Conservation (phyloP, 208 protist species). For the Wallacemonas collosoma region DNA sequence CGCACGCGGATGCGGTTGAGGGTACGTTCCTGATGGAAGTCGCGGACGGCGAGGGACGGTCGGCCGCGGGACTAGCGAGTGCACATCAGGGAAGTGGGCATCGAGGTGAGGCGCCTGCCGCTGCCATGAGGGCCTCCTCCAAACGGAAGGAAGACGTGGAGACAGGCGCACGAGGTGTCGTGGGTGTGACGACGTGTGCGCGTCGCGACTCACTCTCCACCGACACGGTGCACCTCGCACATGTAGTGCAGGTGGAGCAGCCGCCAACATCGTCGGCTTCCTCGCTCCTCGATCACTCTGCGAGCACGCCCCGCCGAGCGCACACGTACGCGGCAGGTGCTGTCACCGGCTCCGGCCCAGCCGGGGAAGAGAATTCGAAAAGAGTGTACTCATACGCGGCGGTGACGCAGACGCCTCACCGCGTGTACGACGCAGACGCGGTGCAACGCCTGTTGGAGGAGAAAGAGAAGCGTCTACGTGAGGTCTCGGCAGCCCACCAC, state of each 20-base stretch:
- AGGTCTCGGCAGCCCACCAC: constrained; percentile 8
- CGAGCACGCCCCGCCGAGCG: neutral
- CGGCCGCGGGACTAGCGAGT: no score
- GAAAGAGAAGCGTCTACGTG: constrained; percentile 14
- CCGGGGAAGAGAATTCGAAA: neutral
- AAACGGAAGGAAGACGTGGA: no score
- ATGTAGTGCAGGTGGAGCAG: neutral
- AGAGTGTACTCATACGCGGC: neutral
- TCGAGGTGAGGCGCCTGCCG: neutral
- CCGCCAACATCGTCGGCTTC: neutral
- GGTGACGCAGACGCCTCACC: constrained; percentile 20
- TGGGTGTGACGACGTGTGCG: no score
- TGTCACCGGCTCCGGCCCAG: neutral
- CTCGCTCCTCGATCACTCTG: neutral
- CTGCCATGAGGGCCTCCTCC: neutral
- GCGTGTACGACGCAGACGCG: constrained; percentile 40
- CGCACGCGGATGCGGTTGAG: neutral
- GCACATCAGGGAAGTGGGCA: no score
- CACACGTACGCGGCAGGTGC: constrained; percentile 11
- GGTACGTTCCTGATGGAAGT: constrained; percentile 9
- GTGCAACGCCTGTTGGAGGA: constrained; percentile 30
- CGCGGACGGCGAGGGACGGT: neutral
- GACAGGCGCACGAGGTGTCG: no score
- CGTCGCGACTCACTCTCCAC: neutral
- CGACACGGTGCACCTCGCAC: neutral